Base-by-base conservation (phyloP, 345 rosid genomes). In the Eucalyptus polybractea region DNA sequence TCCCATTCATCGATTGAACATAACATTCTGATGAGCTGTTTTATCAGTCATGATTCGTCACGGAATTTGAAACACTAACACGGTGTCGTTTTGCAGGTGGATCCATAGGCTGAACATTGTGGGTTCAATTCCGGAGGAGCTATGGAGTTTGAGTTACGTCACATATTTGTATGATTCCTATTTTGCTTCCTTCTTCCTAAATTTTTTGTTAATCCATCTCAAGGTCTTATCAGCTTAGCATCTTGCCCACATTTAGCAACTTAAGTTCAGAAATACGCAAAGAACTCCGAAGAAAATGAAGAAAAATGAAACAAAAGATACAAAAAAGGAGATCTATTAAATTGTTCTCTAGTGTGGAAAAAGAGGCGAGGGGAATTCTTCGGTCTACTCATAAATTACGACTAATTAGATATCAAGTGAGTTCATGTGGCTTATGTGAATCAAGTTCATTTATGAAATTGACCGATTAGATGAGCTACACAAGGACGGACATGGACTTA, bases 51-150 rank as follows among this genome's bases (percentile, higher is more conserved):
- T n/a, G 33, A 29, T 6, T 62, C 1, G 33, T 62, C 17, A 29
- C 1, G 8, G 16, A 62, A 62, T 62, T 33, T 27, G 8, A 27
- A 42, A 37, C 85, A 69, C 45, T 88, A 58, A 65, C 7, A 47
- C 31, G 8, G 11, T 87, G 6, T 14, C 2, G 40, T 24, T 50
- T 88, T 83, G 19, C 95, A 94, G 96, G 90, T 93, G 91, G 89
- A 95, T 92, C 47, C 47, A 31, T 58, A 85, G 65, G 7, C 4
- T 90, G 47, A 89, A 93, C 37, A 92, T 90, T 33, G 88, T 44
- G 10, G 95, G 95, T 31, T 86, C 29, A 21, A 89, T 95, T 53
- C 96, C 95, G 0, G 95, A 93, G 51, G 96, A 93, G 88, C 93
- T 95, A 6, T 95, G 94, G 95, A 93, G 80, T 91, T 89, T 95